These are phyloP conservation scores for Irpex sp. DNA, from an alignment of 1,284 basidiomycete species.

Conservation along the genomic window DNA sequence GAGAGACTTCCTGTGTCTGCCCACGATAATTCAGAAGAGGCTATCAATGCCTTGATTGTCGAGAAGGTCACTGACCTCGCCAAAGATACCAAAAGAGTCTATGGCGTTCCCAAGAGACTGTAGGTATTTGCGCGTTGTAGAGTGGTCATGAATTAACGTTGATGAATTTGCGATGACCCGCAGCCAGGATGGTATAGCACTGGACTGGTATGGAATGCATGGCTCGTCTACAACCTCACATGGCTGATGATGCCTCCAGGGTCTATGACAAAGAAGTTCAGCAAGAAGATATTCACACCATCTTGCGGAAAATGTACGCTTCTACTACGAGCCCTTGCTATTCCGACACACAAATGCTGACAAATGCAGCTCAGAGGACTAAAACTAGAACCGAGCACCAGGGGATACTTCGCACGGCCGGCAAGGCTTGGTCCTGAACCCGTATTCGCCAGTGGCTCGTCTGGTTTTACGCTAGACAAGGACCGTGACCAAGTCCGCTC, in stretches of 20 bases:
- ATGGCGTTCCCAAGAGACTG: conserved; percentile 5
- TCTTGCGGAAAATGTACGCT: background rate
- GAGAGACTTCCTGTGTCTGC: background rate
- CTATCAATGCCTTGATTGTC: background rate
- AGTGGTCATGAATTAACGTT: background rate
- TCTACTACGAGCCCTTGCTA: background rate
- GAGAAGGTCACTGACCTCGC: background rate
- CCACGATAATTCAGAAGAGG: background rate
- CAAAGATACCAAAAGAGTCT: conserved; percentile 1
- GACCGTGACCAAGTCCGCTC: background rate
- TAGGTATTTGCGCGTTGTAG: background rate
- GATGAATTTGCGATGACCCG: background rate
- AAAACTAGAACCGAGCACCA: background rate
- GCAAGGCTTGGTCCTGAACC: background rate
- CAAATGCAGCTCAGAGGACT: background rate
- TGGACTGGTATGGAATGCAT: conserved; percentile 7
- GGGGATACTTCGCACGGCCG: background rate
- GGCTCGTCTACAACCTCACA: background rate
- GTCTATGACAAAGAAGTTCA: conserved; percentile 2
- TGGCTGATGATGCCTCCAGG: conserved; percentile 1
- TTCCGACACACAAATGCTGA: background rate
- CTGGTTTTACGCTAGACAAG: background rate
- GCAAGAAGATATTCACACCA: background rate
- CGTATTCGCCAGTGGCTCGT: background rate
- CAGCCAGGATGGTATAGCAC: conserved; percentile 11